Base-by-base conservation (phyloP, 345 rosid genomes). In the Gossypium turneri region DNA sequence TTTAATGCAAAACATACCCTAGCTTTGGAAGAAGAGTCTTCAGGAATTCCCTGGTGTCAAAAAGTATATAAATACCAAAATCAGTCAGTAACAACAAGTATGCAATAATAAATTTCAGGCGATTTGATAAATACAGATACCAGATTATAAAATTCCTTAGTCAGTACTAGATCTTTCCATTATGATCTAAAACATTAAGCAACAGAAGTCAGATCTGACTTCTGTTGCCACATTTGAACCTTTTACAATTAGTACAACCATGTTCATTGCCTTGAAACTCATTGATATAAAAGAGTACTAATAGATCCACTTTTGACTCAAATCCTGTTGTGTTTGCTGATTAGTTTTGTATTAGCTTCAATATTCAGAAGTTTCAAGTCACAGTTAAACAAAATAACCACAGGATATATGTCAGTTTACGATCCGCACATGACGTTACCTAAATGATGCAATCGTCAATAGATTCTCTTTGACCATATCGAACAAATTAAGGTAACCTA, bases 391-490 rank as follows among this genome's bases (percentile, higher is more conserved):
- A 16, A 34, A 34, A 66, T 47, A 4, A 51, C 6, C 15, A 16
- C 27, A 51, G 59, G 27, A 25, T 51, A 16, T 16, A 17, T 16
- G 59, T 27, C 58, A 17, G 73, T 45, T 51, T 69, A 69, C 20
- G 1, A 53, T 17, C 61, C 29, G 29, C 73, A 27, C 2, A 7
- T 68, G 44, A 25, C 9, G 9, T 17, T 29, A 70, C 60, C 24
- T 70, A 52, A 69, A 52, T 52, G 45, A 70, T 51, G 17, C 60
- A 70, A 70, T 70, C 20, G 2, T 51, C 59, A 17, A 29, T n/a
- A 70, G 16, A 70, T 27, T 70, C 60, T 70, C 73, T 70, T 48
- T 29, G 25, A 70, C 47, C 17, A 29, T 51, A 70, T 52, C 27
- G 24, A 51, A 70, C 19, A 52, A 70, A 53, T 52, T 34, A 70